Conservation (phyloP, 768 basidiomycete genomes). For the Boletus vinaceobasis region DNA sequence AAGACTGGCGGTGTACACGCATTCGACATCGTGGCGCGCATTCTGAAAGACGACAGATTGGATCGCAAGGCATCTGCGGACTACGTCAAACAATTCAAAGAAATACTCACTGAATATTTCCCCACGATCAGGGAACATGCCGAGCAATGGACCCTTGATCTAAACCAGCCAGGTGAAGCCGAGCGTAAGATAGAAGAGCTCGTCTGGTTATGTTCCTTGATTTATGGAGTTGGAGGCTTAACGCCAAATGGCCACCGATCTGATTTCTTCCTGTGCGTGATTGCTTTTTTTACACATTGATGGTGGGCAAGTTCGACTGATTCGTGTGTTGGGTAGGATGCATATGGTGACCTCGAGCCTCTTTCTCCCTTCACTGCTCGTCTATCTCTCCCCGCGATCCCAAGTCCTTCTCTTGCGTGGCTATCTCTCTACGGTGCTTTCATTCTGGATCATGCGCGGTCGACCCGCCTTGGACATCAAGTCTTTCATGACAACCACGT, state of each 20-base stretch:
- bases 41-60: slow-evolving; percentile 46
- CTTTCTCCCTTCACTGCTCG: slow-evolving; percentile 28
- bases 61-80: not conserved
- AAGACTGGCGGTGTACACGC: slow-evolving; percentile 26
- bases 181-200: slow-evolving; percentile 64
- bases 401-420: slow-evolving; percentile 29
- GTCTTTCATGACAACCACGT: slow-evolving; percentile 28
- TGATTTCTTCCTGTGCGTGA: slow-evolving; percentile 50
- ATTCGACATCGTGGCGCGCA: slow-evolving; percentile 48
- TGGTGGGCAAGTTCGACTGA: not conserved
- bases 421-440: slow-evolving; percentile 23
- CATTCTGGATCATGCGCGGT: slow-evolving; percentile 31
- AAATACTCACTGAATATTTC: not conserved
- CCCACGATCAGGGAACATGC: slow-evolving; percentile 19
- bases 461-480: slow-evolving; percentile 30
- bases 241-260: slow-evolving; percentile 42
- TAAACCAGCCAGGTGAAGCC: slow-evolving; percentile 34
- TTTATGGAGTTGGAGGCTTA: slow-evolving; percentile 60
- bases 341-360: slow-evolving; percentile 30
- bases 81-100: slow-evolving; percentile 21
- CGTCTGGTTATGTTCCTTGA: slow-evolving; percentile 48
- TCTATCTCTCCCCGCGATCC: slow-evolving; percentile 10
- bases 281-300: not conserved
- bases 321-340: slow-evolving; percentile 12
- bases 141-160: slow-evolving; percentile 43